These are phyloP conservation scores for Hordeum pubiflorum DNA, from an alignment of 202 grass and related monocot species.

Conservation along the genomic window DNA sequence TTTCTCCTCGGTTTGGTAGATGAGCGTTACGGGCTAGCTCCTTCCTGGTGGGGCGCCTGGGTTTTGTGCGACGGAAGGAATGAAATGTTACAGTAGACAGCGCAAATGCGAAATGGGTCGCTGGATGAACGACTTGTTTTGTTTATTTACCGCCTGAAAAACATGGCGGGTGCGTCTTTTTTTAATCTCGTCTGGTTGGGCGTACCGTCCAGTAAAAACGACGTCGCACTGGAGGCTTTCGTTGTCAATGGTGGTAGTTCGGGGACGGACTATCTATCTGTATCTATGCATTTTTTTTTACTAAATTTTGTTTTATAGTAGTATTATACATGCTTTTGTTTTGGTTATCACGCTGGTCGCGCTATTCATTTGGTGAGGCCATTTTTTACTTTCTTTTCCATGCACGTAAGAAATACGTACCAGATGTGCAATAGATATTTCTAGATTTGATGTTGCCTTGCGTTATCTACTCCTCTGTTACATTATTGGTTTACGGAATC, in stretches of 20 bases:
- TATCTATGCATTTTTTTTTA: no score
- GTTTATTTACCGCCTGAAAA: neutral
- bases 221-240: neutral
- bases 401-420: no score
- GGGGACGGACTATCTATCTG: neutral
- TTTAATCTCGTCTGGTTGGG: neutral
- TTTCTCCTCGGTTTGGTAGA: neutral
- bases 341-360: no score
- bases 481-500: no score
- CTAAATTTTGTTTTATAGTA: no score
- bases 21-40: neutral
- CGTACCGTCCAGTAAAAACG: neutral
- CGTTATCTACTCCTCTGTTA: no score
- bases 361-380: no score
- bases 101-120: neutral
- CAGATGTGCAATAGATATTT: no score
- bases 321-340: no score
- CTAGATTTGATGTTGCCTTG: no score
- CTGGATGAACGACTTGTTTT: neutral
- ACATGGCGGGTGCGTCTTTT: neutral
- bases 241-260: constrained; percentile 6
- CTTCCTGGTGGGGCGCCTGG: neutral
- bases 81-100: neutral
- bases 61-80: neutral
- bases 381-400: no score